Evolutionary conservation across 164 flowering plant genomes (phyloP), one percentile per base, ranked within the genome.

Genomic region (Liriodendron chinense): DNA sequence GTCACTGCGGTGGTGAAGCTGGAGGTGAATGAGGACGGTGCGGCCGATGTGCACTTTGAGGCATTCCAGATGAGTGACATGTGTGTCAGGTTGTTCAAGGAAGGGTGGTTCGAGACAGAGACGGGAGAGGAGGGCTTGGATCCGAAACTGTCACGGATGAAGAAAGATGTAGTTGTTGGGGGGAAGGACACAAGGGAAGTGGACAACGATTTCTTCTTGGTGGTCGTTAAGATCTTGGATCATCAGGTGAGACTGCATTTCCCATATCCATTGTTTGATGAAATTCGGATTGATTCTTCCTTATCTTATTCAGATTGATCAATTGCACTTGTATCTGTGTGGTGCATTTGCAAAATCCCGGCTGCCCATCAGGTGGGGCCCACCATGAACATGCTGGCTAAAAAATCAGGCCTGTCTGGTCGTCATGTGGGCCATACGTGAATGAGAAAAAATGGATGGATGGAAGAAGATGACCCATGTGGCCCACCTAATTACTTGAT

Each of bases 61-160:
- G 94, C 98, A 8, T 95, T 95, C 84, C 98, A 95, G 87, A 89
- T 93, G 98, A 95, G 98, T 81, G 98, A 93, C 82, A 82, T 85
- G 85, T 93, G 98, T 59, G 83, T 93, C 34, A 87, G 85, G 81
- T 78, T 95, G 85, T 93, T 90, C 72, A 92, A 90, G 83, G 98
- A 95, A 79, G 92, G 86, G 22, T 95, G 97, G 98, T 93, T 92
- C 43, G 93, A 85, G 84, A 88, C 84, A 0, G 92, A 93, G 68
- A 77, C 57, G 8, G 72, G 67, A 1, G 72, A 43, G 13, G 85
- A 74, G 53, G 93, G 79, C 59, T 77, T 64, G 61, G 98, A 95
- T 84, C 98, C 98, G 0, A 95, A 95, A 87, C 66, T 95, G 28
- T 93, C 98, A 0, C 81, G 78, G 82, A 88, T 95, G 98, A 95